These are phyloP conservation scores for Xylaria palmicola DNA, from an alignment of 495 filamentous ascomycete genomes.

Conservation along the genomic window DNA sequence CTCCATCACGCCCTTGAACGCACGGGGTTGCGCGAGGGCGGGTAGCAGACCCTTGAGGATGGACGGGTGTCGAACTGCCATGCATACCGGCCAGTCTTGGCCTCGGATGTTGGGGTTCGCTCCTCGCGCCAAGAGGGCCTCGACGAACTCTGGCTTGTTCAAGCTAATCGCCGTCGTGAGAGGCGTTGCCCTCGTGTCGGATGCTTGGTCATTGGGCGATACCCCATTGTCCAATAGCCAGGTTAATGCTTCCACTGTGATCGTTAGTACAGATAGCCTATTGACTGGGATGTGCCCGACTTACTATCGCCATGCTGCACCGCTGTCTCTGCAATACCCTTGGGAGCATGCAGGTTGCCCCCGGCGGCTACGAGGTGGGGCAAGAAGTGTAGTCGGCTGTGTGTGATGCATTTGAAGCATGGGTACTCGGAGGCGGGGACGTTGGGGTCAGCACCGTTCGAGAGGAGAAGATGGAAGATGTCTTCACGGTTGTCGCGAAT, in stretches of 20 bases:
- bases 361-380: constrained; percentile 50
- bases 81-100: constrained; percentile 56
- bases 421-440: constrained; percentile 53
- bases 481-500: constrained; percentile 54
- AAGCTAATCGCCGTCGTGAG: constrained; percentile 56
- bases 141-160: constrained; percentile 45
- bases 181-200: constrained; percentile 45
- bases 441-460: constrained; percentile 54
- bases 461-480: constrained; percentile 51
- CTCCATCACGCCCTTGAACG: constrained; percentile 55
- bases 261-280: not conserved
- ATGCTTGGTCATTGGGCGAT: constrained; percentile 48
- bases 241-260: constrained; percentile 39
- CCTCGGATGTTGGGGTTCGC: constrained; percentile 53
- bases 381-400: constrained; percentile 49
- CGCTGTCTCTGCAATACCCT: constrained; percentile 56
- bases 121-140: constrained; percentile 48
- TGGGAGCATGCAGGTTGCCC: constrained; percentile 49
- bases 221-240: constrained; percentile 51
- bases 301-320: constrained; percentile 46
- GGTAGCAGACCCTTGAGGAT: constrained; percentile 49
- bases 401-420: constrained; percentile 56
- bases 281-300: not conserved
- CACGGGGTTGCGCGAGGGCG: constrained; percentile 40
- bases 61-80: constrained; percentile 48